Base-by-base conservation (phyloP, 2,329 filamentous ascomycete genomes). In the Aspergillus sp. region DNA sequence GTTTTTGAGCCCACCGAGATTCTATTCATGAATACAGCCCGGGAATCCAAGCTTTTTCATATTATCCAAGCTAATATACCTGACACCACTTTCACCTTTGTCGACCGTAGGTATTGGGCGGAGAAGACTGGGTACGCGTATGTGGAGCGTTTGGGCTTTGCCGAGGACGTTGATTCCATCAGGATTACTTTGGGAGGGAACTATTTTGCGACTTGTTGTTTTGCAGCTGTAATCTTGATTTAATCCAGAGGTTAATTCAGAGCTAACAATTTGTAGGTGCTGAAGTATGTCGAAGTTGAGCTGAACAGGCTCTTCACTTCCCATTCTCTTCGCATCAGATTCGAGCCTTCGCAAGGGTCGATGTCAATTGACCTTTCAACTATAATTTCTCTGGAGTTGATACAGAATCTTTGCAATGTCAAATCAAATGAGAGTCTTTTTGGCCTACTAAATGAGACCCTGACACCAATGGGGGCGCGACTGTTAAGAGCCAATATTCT, bases 341-440 rank as follows among this genome's bases (percentile, higher is more conserved):
- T 96, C 65, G 88, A 93, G 67, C 89, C 92, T 1, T 92, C 91
- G 0, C 90, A 96, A 69, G 90, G 93, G 23, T 90, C 91, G 0
- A 96, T 98, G 93, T 91, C 96, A 84, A 96, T 98, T 65, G 93
- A 97, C 67, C 82, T 95, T 2, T 89, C 91, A 0, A 96, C 93
- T 0, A 91, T 97, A 27, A 84, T 88, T 39, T 91, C 91, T 0
- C 80, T 99, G 3, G 95, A 99, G 71, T 82, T 99, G 6, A 89
- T 98, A 24, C 91, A 96, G 67, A 99, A 97, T 64, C 70, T 93
- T 0, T 87, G 90, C 12, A 87, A 89, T 64, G 69, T 86, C 0
- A 92, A 89, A 64, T 96, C 92, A 0, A 90, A 87, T 62, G 86
- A 93, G 40, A 93, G 89, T 62, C 78, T 99, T 0, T 93, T 93